phyloP scores from a whole-genome alignment of 257 asterid species.

The Solanum pinnatisectum region DNA sequence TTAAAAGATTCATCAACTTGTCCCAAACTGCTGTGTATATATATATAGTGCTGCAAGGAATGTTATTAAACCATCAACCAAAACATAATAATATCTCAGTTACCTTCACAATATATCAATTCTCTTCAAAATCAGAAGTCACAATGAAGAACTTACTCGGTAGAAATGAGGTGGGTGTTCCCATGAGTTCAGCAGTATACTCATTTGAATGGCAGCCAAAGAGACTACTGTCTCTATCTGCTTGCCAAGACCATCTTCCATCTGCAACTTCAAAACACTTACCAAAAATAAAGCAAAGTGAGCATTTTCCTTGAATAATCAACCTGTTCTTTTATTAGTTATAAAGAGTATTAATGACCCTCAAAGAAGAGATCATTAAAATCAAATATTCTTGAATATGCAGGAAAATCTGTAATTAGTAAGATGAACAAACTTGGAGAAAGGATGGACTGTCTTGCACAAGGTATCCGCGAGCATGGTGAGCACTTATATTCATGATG shows the following conservation, averaged over 20 bases:
- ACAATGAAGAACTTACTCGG: not conserved
- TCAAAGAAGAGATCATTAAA: slow-evolving; percentile 1
- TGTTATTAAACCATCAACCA: not conserved
- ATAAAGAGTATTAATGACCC: not conserved
- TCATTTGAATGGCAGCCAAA: not conserved
- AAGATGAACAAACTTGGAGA: slow-evolving; percentile 28
- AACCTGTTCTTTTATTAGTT: not conserved
- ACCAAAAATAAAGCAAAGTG: not conserved
- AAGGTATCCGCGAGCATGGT: slow-evolving; percentile 42
- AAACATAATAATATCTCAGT: not conserved
- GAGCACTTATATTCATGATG: not conserved
- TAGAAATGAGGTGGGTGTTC: not conserved
- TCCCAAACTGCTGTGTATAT: not conserved
- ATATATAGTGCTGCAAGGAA: not conserved
- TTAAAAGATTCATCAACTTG: too few relatives aligned
- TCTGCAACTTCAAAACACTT: not conserved
- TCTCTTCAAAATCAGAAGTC: not conserved
- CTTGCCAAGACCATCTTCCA: not conserved
- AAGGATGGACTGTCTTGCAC: slow-evolving; percentile 27
- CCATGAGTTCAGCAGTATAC: not conserved
- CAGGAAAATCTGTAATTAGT: slow-evolving; percentile 12
- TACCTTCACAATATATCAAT: not conserved
- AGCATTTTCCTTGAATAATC: not conserved
- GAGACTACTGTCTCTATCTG: not conserved
- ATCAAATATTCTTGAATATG: not conserved